Evolutionary conservation across 2,329 filamentous ascomycete species (phyloP), one percentile per base, ranked within the genome.

Genomic region (Xylariales sp.): DNA sequence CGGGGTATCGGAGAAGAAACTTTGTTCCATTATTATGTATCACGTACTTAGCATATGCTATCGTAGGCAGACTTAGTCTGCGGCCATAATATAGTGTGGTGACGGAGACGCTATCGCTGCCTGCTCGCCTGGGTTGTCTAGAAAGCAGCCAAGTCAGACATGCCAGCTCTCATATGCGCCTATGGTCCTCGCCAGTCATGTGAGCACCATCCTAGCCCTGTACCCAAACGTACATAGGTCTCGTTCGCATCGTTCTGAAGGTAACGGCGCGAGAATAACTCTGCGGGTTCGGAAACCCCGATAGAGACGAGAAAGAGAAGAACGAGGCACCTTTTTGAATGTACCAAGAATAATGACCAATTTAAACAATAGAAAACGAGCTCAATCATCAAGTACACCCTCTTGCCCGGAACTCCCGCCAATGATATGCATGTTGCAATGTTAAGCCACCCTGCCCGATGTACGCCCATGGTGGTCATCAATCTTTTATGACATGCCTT

Each of bases 331-430:
- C 59, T 28, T 55, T 55, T 23, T 39, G 30, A 57, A 62, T 64
- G 55, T 67, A 55, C 56, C 64, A 55, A 61, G 61, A 67, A 64
- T 43, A 55, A 65, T 65, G 65, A 62, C 62, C 65, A 70, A 68
- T 55, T 68, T 61, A 62, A 65, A 68, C 54, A 59, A 63, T 58
- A 65, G 62, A 65, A 70, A 68, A 70, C 52, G 64, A 65, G 65
- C 46, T 65, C 55, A 63, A 65, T 68, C 59, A 53, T 68, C 32
- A 70, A 54, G 46, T 65, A 70, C 68, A 61, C 68, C 65, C 58
- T 70, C 65, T 68, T 71, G 70, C 73, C 75, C 58, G 49, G 65
- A 75, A 77, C 75, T 75, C 75, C 75, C 59, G 69, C 70, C 72
- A 71, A 75, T 74, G 72, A 73, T 75, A 72, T 71, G 68, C 68